These are phyloP conservation scores for Rosa chinensis DNA, from an alignment of 306 rosid genomes.

Conservation along the genomic window DNA sequence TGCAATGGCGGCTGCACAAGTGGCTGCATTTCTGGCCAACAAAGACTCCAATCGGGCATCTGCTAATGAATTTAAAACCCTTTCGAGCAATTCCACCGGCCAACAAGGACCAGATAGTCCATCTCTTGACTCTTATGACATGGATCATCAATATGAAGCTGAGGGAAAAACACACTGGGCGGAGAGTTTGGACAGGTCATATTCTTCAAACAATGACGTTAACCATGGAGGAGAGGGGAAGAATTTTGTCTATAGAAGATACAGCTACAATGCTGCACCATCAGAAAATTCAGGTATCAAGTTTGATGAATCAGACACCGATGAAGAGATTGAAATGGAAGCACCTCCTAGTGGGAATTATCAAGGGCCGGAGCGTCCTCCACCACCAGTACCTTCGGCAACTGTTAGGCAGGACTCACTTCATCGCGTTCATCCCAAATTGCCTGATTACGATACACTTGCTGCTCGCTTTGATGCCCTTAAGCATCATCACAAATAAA, in stretches of 20 bases:
- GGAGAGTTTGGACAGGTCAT: conserved; percentile 52
- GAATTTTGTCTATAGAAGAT: conserved; percentile 49
- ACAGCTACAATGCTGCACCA: conserved; percentile 63
- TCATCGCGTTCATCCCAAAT: conserved; percentile 67
- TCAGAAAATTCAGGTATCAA: conserved; percentile 57
- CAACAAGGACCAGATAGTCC: conserved; percentile 30
- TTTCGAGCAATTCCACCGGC: conserved; percentile 17
- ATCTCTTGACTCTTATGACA: conserved; percentile 27
- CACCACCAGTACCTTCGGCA: conserved; percentile 58
- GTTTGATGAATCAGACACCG: conserved; percentile 82
- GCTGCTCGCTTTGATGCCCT: conserved; percentile 91
- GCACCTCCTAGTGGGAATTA: conserved; percentile 33
- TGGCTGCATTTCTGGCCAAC: conserved; percentile 85
- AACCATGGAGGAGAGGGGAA: conserved; percentile 27
- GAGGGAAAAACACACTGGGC: conserved; percentile 37
- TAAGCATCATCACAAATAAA: conserved; percentile 63
- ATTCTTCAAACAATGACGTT: conserved; percentile 33
- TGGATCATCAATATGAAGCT: conserved; percentile 30
- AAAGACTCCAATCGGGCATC: conserved; percentile 42
- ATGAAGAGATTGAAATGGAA: conserved; percentile 67
- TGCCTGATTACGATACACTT: conserved; percentile 84
- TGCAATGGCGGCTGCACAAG: conserved; percentile 93
- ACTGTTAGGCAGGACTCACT: conserved; percentile 33
- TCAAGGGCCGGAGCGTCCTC: conserved; percentile 54
- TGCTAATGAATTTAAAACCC: conserved; percentile 25